Evolutionary conservation across 345 rosid species (phyloP).

Genomic region (Nephelium lappaceum): DNA sequence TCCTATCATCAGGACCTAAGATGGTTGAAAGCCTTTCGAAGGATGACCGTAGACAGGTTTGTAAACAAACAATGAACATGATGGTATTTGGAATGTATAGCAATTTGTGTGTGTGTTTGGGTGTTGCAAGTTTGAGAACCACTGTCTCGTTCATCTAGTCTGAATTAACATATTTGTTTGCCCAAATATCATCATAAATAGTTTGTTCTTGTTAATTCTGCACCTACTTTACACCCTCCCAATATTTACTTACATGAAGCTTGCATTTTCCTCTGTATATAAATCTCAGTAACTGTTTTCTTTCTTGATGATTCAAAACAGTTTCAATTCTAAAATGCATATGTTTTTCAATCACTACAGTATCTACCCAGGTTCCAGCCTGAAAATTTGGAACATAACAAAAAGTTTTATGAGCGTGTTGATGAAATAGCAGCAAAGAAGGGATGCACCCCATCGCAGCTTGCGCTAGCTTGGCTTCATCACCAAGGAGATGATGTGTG

Average conservation of each 20-base stretch:
- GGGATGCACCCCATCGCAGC: conserved; percentile 60
- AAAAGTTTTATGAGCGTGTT: conserved; percentile 41
- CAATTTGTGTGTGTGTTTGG: too few species aligned
- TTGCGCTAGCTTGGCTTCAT: conserved; percentile 81
- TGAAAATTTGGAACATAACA: conserved; percentile 60
- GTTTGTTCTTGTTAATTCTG: neutral
- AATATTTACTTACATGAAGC: too few species aligned
- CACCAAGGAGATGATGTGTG: conserved; percentile 66
- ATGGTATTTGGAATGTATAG: neutral
- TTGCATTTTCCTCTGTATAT: neutral
- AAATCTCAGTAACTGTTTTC: neutral
- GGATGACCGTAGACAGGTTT: conserved; percentile 52
- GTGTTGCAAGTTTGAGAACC: too few species aligned
- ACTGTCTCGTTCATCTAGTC: too few species aligned
- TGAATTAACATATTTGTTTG: too few species aligned
- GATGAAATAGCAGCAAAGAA: conserved; percentile 50
- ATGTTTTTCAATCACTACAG: conserved; percentile 31
- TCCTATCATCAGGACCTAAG: conserved; percentile 64
- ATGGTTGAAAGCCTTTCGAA: conserved; percentile 41
- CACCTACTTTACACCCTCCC: too few species aligned
- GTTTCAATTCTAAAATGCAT: neutral
- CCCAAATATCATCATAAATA: too few species aligned
- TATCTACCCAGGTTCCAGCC: conserved; percentile 54
- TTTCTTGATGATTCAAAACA: too few species aligned
- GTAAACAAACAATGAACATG: neutral